Evolutionary conservation across 2,329 filamentous ascomycete genomes (phyloP), one percentile per base, ranked within the genome.

Genomic region (Aspergillus fumigatus): DNA sequence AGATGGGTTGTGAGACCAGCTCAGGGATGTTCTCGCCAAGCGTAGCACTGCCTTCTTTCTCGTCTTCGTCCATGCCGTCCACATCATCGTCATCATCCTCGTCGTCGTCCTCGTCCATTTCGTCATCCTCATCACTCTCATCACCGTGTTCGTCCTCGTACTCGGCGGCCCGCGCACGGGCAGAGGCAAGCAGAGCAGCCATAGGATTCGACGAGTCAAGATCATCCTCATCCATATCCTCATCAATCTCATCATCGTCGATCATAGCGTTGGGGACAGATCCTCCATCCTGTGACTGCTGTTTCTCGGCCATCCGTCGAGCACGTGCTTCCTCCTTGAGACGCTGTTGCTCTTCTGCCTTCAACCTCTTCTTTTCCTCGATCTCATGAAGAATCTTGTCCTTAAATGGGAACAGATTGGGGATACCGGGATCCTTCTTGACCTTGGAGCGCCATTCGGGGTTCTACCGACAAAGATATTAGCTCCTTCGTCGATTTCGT

Each of bases 381-480:
- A 99, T 95, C 76, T 99, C 92, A 57, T 92, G 86, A 35, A 99
- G 83, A 27, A 99, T 84, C 80, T 89, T 92, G 74, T 97, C 92
- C 80, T 99, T 99, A 82, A 94, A 97, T 0, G 94, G 94, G 78
- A 97, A 99, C 38, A 97, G 79, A 71, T 97, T 99, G 43, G 94
- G 94, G 60, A 99, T 97, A 50, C 94, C 94, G 25, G 93, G 94
- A 69, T 99, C 94, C 80, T 97, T 99, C 84, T 97, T 97, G 65
- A 96, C 74, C 74, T 92, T 90, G 58, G 91, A 92, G 66, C 89
- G 86, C 92, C 94, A 97, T 90, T 96, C 86, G 35, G 94, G 93
- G 75, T 97, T 96, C 85, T 85, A 60, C 4, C 45, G 29, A 54
- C n/a, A 55, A 50, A 35, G 25, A 21, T 9, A 53, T 64, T n/a